Evolutionary conservation across 495 filamentous ascomycete genomes (phyloP), one percentile per base, ranked within the genome.

Genomic region (Penicillium psychrofluorescens): DNA sequence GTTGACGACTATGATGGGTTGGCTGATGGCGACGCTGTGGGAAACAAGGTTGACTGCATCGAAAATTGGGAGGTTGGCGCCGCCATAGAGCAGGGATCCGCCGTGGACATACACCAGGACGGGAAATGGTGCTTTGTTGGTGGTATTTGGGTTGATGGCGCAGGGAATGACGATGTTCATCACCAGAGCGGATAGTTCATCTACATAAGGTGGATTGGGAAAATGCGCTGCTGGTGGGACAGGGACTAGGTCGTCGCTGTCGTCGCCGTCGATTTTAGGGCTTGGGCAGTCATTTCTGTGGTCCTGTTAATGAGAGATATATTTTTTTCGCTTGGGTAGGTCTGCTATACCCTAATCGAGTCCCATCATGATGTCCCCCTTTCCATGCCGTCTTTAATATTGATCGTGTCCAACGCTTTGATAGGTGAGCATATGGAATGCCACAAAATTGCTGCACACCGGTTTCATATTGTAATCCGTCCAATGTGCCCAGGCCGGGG

Each of bases 31-130:
- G 0, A 58, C 29, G 13, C 55, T 59, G 2, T 55, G 53, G 0
- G 55, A 57, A 9, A 64, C 58, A 1, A 64, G 48, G 14, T 59
- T 59, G 9, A 59, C 58, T 1, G 42, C 45, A 41, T 64, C 61
- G 35, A 61, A 64, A 8, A 61, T 57, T 2, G 61, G 55, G 6
- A 55, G 47, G 32, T 61, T 61, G 2, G 58, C 55, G 9, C 55
- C 61, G 7, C 55, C 58, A 22, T 59, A 59, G 5, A 64, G 44
- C 8, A 64, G 46, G 5, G 61, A 61, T 8, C 61, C 61, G 1
- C 61, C 58, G 41, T 63, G 61, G 1, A 64, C 45, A 33, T 61
- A 61, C 16, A 59, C 53, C 9, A 64, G 50, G 14, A 64, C 55
- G 10, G 61, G 58, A 7, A 53, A 39, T 12, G 14, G 36, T 7